Conservation (phyloP, 2,329 filamentous ascomycete genomes). For the Rutstroemia sp. region DNA sequence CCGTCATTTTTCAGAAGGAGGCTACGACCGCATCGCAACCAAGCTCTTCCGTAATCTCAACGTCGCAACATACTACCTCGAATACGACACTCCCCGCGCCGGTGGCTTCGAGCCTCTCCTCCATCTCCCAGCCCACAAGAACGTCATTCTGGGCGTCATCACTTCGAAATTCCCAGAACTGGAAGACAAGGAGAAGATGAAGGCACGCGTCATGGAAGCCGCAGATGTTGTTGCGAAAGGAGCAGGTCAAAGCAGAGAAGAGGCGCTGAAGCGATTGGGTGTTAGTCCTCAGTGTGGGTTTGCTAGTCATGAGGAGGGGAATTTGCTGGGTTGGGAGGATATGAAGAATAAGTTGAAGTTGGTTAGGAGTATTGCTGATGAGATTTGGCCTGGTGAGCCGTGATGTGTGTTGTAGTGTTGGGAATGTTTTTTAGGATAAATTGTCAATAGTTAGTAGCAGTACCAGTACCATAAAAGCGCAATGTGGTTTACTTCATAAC, state of each 20-base stretch:
- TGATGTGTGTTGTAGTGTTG: too few species aligned
- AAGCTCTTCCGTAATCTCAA: slow-evolving; percentile 58
- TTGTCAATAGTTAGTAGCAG: too few species aligned
- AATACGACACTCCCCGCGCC: slow-evolving; percentile 59
- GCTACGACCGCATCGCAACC: slow-evolving; percentile 59
- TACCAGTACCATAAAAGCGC: too few species aligned
- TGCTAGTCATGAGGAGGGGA: slow-evolving; percentile 39
- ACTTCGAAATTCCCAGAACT: slow-evolving; percentile 55
- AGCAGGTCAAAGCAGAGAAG: slow-evolving; percentile 52
- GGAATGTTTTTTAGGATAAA: too few species aligned
- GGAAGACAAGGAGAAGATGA: slow-evolving; percentile 58
- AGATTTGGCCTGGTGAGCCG: slow-evolving; percentile 49
- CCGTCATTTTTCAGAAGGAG: slow-evolving; percentile 58
- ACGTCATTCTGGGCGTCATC: slow-evolving; percentile 56
- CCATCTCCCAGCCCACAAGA: slow-evolving; percentile 52
- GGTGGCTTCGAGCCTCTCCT: slow-evolving; percentile 60
- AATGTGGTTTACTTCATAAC: too few species aligned
- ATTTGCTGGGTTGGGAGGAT: slow-evolving; percentile 59
- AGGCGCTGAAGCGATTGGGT: slow-evolving; percentile 60
- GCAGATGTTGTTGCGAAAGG: slow-evolving; percentile 65
- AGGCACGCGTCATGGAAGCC: slow-evolving; percentile 48
- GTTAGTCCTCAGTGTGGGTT: slow-evolving; percentile 69
- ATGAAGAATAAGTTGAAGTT: slow-evolving; percentile 68
- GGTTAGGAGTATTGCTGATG: slow-evolving; percentile 64
- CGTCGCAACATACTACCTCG: slow-evolving; percentile 61